These are phyloP conservation scores for Arabidopsis lyrata DNA, from an alignment of 441 rosid species.

Conservation along the genomic window DNA sequence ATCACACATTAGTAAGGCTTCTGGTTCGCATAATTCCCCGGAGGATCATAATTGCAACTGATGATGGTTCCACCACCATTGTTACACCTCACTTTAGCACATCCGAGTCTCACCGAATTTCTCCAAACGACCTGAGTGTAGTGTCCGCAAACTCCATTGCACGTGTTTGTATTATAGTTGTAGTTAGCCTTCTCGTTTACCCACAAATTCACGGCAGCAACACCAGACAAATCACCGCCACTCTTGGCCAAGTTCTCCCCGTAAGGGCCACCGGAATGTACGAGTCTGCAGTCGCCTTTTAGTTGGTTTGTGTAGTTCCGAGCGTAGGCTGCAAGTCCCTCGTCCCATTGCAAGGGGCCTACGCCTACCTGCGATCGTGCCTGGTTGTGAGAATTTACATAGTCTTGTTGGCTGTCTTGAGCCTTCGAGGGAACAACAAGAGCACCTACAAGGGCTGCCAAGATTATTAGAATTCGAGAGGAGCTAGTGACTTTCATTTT, in stretches of 20 bases:
- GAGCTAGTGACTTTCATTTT: conserved; percentile 8
- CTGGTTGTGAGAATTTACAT: conserved; percentile 35
- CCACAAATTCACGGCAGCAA: conserved; percentile 47
- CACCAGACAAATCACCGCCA: conserved; percentile 30
- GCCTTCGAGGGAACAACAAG: conserved; percentile 36
- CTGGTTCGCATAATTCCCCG: conserved; percentile 23
- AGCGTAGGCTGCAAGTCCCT: conserved; percentile 32
- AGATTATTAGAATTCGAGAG: background rate
- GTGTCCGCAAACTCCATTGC: conserved; percentile 42
- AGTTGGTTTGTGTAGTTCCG: conserved; percentile 32
- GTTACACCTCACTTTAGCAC: conserved; percentile 44
- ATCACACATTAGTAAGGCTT: conserved; percentile 35
- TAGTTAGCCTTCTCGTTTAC: conserved; percentile 42
- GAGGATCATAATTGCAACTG: conserved; percentile 47
- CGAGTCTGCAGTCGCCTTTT: conserved; percentile 36
- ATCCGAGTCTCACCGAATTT: conserved; percentile 46
- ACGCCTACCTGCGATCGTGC: conserved; percentile 38
- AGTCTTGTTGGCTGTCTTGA: conserved; percentile 49
- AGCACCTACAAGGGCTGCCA: conserved; percentile 28
- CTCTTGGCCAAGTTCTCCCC: conserved; percentile 35
- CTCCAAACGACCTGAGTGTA: conserved; percentile 54
- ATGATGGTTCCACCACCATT: conserved; percentile 48
- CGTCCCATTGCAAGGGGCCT: conserved; percentile 38
- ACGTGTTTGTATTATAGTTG: conserved; percentile 34
- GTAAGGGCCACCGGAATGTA: conserved; percentile 40